Evolutionary conservation across 179 eudicot genomes (phyloP), one percentile per base, ranked within the genome.

Genomic region (Pouteria campechiana): DNA sequence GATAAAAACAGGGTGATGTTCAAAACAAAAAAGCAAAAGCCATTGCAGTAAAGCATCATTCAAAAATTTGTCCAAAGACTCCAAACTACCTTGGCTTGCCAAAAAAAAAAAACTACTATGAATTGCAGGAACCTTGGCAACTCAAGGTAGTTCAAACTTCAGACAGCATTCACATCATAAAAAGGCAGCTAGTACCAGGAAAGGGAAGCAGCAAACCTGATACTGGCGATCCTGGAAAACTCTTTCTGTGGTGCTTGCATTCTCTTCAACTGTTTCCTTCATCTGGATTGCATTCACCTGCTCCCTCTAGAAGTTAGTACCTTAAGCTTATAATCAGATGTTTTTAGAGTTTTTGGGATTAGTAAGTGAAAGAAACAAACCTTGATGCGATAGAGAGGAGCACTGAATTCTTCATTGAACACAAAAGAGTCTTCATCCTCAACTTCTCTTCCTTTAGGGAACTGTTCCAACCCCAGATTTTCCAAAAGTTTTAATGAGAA

Each of bases 201-300:
- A n/a, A 33, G 25, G 4, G 12, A n/a, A 43, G 28, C 28, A 20
- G 17, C 16, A n/a, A 48, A 83, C 97, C 95, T 90, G 98, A 66
- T 90, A 90, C 71, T 90, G 98, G 53, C 98, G 98, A 50, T 90
- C 98, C 60, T 90, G 98, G 62, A 90, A 90, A 39, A 90, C 98
- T 68, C 98, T 72, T 61, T 90, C 95, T 0, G 98, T 90, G 17
- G 98, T 90, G 68, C 84, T 86, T 4, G 93, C 67, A 55, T 90
- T 86, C 68, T 90, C 98, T 60, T 90, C 98, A 25, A 81, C 98
- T 2, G 98, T 86, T 65, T 90, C 98, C 63, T 86, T 90, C 95
- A 90, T 79, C 63, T 90, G 98, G 36, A 90, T 86, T 27, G 98
- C 95, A 73, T 90, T 90, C 32, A 90, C 98, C 98, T 90, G 78